Evolutionary conservation across 1,284 basidiomycete species (phyloP).

Genomic region (Exobasidium cylindrosporum): DNA sequence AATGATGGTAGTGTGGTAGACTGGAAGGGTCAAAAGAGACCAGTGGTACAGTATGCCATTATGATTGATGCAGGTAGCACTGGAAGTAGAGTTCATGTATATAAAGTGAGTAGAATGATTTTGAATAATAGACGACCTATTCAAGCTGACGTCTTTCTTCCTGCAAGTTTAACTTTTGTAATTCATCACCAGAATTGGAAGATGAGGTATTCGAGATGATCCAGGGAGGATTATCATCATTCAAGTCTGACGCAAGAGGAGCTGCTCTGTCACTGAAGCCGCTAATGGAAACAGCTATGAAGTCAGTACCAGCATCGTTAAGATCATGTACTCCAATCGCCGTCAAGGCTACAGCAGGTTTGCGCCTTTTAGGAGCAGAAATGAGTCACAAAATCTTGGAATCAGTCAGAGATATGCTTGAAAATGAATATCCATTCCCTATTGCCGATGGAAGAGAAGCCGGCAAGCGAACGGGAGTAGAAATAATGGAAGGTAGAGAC

Average conservation of each 20-base stretch:
- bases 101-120: too few relatives aligned
- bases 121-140: background rate
- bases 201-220: slow-evolving; percentile 88
- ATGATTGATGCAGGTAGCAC: slow-evolving; percentile 99
- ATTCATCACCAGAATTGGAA: slow-evolving; percentile 68
- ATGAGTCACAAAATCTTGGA: slow-evolving; percentile 74
- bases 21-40: slow-evolving; percentile 33
- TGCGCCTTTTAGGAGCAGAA: slow-evolving; percentile 70
- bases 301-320: slow-evolving; percentile 70
- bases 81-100: slow-evolving; percentile 93
- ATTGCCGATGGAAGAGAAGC: slow-evolving; percentile 42
- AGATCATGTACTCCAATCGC: slow-evolving; percentile 78
- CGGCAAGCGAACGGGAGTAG: slow-evolving; percentile 35
- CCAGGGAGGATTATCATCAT: slow-evolving; percentile 77
- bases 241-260: slow-evolving; percentile 61
- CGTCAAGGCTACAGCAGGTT: slow-evolving; percentile 91
- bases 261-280: slow-evolving; percentile 79
- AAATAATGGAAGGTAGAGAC: slow-evolving; percentile 86
- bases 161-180: slow-evolving; percentile 58
- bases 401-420: slow-evolving; percentile 69
- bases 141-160: too few relatives aligned
- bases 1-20: slow-evolving; percentile 23
- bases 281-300: slow-evolving; percentile 75
- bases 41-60: slow-evolving; percentile 73
- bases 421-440: slow-evolving; percentile 70